Base-by-base conservation (phyloP, 2,329 filamentous ascomycete genomes). In the Neobulgaria alba region DNA sequence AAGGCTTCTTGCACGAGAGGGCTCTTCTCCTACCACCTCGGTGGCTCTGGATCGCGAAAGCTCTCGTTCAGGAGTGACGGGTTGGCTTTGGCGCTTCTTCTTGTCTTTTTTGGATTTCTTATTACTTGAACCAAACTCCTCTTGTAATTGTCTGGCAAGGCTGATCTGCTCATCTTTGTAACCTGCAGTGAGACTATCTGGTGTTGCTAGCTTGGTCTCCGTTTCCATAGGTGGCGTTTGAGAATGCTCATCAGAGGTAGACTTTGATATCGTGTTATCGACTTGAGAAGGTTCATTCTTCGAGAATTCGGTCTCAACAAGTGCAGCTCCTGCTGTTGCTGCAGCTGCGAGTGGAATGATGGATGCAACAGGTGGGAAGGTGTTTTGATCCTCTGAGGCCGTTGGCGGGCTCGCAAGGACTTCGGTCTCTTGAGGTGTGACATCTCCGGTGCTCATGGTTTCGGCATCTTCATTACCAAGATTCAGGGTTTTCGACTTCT, bases 61-160 rank as follows among this genome's bases (percentile, higher is more conserved):
- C 12, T 55, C 50, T 7, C 21, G 40, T 18, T 49, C 47, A 29
- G 54, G 50, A 3, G 53, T 54, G 8, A 47, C 33, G 29, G 40
- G 47, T 49, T 43, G 38, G n/a, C 50, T 43, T 29, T 53, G 50
- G 26, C 52, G 49, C 29, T 45, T 57, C 45, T 67, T 69, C 56
- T 68, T 68, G 8, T 55, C 52, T 39, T 62, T 63, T 42, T 62
- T 61, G 17, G 57, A 56, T 48, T 64, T 68, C 42, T 60, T 63
- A 21, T 39, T 50, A 5, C 49, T 47, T 10, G 45, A 33, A 21
- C 34, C 33, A 10, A 51, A 56, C 33, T 56, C 55, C 31, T 58
- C 49, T 35, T 52, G 51, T 19, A 56, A 39, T 40, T 51, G 51
- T 35, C 46, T 52, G 5, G 52, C 55, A 21, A 57, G 48, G 39